These are phyloP conservation scores for Begonia masoniana DNA, from an alignment of 306 rosid species.

Conservation along the genomic window DNA sequence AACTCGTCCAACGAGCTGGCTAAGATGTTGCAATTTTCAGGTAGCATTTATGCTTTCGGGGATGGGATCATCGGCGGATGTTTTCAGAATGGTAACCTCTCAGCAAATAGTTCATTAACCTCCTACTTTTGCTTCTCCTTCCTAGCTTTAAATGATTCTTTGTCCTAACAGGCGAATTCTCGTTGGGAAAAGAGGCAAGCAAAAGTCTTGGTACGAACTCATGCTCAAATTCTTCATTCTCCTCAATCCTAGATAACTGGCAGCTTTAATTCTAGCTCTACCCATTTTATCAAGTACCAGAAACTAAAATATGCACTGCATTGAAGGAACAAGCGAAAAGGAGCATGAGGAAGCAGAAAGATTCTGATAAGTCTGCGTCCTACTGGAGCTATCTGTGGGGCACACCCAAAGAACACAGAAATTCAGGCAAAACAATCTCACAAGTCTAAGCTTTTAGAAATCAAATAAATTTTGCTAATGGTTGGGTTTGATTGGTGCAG, in stretches of 20 bases:
- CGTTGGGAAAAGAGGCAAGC: slow-evolving; percentile 97
- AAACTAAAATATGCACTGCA: slow-evolving; percentile 6
- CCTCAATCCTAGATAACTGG: background rate
- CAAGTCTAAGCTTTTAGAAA: no score
- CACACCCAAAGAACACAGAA: slow-evolving; percentile 36
- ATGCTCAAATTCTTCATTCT: background rate
- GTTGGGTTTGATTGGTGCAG: slow-evolving; percentile 23
- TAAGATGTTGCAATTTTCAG: slow-evolving; percentile 20
- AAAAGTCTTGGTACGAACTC: slow-evolving; percentile 58
- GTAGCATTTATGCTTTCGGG: slow-evolving; percentile 91
- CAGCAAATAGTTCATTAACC: background rate
- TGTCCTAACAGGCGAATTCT: slow-evolving; percentile 59
- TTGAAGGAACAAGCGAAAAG: slow-evolving; percentile 59
- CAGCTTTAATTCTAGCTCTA: background rate
- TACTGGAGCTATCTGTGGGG: slow-evolving; percentile 83
- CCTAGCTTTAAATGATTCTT: slow-evolving; percentile 4
- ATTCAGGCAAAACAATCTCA: slow-evolving; percentile 33
- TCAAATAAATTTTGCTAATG: no score
- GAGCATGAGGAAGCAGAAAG: slow-evolving; percentile 67
- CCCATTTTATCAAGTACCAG: slow-evolving; percentile 4
- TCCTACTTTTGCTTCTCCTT: slow-evolving; percentile 2
- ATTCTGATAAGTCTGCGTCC: slow-evolving; percentile 26
- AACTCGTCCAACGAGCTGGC: background rate
- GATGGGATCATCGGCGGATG: slow-evolving; percentile 76
- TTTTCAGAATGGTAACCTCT: slow-evolving; percentile 59